Conservation (phyloP, 2,329 filamentous ascomycete species). For the Domatiomyces catenatus region DNA sequence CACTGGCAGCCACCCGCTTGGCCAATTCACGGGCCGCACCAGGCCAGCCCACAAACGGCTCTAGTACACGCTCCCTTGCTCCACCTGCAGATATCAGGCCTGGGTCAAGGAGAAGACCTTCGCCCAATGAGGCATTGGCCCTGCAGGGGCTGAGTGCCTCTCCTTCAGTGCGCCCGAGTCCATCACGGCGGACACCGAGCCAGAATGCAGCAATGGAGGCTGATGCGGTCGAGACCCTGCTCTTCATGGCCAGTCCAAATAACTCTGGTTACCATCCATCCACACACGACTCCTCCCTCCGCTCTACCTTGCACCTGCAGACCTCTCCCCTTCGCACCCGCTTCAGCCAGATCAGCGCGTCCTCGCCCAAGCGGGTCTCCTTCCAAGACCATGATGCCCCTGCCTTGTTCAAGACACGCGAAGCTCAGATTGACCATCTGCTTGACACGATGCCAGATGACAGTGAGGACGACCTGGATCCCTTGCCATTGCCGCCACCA, state of each 20-base stretch:
- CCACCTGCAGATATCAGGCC: constrained; percentile 30
- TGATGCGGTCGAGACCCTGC: constrained; percentile 35
- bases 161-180: constrained; percentile 5
- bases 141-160: constrained; percentile 2
- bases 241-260: constrained; percentile 37
- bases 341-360: constrained; percentile 11
- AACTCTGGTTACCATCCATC: constrained; percentile 29
- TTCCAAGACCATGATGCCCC: constrained; percentile 10
- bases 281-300: constrained; percentile 17
- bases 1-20: not conserved
- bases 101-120: constrained; percentile 24
- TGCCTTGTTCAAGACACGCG: constrained; percentile 1
- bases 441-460: constrained; percentile 19
- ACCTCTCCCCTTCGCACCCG: constrained; percentile 12
- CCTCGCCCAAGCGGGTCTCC: constrained; percentile 15
- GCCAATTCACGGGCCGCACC: constrained; percentile 3
- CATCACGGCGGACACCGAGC: constrained; percentile 23
- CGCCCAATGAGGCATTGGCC: constrained; percentile 21
- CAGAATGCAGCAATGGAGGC: constrained; percentile 34
- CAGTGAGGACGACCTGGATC: constrained; percentile 17
- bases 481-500: not conserved
- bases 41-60: constrained; percentile 1
- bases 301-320: constrained; percentile 10
- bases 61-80: constrained; percentile 20
- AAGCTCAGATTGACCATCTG: constrained; percentile 19